phyloP scores from a whole-genome alignment of 2,329 filamentous ascomycete genomes.

The Penicillium griseofulvum region DNA sequence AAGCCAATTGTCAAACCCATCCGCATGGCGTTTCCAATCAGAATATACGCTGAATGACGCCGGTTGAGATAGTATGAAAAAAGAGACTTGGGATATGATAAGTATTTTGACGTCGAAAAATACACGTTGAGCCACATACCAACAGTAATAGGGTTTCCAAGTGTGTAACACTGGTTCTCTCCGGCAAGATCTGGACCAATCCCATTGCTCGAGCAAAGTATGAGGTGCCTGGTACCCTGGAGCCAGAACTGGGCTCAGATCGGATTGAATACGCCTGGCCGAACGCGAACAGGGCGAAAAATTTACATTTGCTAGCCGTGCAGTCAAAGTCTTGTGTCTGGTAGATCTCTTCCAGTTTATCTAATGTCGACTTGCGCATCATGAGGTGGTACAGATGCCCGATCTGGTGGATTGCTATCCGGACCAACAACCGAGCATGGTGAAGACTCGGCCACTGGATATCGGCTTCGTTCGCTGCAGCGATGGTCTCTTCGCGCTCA shows the following conservation, averaged over 20 bases:
- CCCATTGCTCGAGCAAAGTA: conserved; percentile 46
- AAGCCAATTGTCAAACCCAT: conserved; percentile 45
- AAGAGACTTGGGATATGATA: conserved; percentile 25
- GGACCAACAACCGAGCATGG: conserved; percentile 37
- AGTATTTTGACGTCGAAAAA: not conserved
- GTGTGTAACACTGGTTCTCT: conserved; percentile 46
- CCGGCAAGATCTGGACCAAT: conserved; percentile 43
- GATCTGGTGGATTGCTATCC: conserved; percentile 39
- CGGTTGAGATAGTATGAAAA: conserved; percentile 41
- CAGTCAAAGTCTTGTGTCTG: conserved; percentile 32
- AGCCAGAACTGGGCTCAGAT: conserved; percentile 32
- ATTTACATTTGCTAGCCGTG: conserved; percentile 44
- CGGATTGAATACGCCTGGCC: conserved; percentile 48
- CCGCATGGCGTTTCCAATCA: conserved; percentile 42
- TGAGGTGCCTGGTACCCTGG: conserved; percentile 43
- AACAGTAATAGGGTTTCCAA: conserved; percentile 44
- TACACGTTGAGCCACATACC: conserved; percentile 23
- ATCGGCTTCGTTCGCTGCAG: conserved; percentile 28
- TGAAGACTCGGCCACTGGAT: conserved; percentile 37
- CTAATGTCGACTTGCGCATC: conserved; percentile 39
- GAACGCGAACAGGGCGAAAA: conserved; percentile 47
- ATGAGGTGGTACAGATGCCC: conserved; percentile 38
- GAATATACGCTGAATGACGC: conserved; percentile 34
- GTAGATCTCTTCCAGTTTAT: conserved; percentile 41
- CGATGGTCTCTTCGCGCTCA: conserved; percentile 32